A percentile compares a stretch with the other conserved stretches of the same genome.
These are phyloP conservation scores for Borealophlyctis nickersoniae DNA, from an alignment of 192 early-diverging fungal species.

Conservation along the genomic window DNA sequence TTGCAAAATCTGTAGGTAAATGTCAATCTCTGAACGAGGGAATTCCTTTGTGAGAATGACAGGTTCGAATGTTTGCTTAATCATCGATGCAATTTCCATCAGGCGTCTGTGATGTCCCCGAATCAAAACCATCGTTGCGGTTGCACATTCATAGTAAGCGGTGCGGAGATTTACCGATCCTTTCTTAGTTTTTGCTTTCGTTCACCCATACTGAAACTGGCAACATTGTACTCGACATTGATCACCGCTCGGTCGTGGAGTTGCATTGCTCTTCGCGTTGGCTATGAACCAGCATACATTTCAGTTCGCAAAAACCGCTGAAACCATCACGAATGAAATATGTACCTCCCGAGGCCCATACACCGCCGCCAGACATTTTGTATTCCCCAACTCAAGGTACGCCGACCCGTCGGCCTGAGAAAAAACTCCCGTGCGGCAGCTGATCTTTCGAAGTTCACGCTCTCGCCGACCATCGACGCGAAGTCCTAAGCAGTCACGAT, in stretches of 20 bases:
- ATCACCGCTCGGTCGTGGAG: conserved; percentile 73
- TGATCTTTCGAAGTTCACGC: conserved; percentile 82
- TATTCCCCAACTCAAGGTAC: conserved; percentile 95
- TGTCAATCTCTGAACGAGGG: conserved; percentile 87
- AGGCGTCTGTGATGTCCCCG: conserved; percentile 59
- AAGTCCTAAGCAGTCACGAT: conserved; percentile 62
- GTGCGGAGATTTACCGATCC: conserved; percentile 64
- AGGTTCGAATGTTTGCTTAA: conserved; percentile 90
- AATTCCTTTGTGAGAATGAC: conserved; percentile 72
- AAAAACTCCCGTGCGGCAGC: conserved; percentile 73
- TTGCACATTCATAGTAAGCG: background rate
- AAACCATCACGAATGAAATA: no score
- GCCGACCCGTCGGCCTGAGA: conserved; percentile 88
- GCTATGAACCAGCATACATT: conserved; percentile 22
- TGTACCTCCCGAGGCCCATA: conserved; percentile 86
- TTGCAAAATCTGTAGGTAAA: conserved; percentile 90
- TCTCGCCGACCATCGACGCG: conserved; percentile 88
- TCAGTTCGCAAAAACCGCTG: conserved; percentile 3
- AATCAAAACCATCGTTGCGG: no score
- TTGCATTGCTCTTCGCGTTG: conserved; percentile 51
- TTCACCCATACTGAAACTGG: conserved; percentile 88
- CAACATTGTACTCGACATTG: conserved; percentile 87
- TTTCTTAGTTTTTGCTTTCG: conserved; percentile 76
- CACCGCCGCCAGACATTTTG: conserved; percentile 84
- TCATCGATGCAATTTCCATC: conserved; percentile 78